Conservation (phyloP, 2,329 filamentous ascomycete species). For the Xylariaceae sp. region DNA sequence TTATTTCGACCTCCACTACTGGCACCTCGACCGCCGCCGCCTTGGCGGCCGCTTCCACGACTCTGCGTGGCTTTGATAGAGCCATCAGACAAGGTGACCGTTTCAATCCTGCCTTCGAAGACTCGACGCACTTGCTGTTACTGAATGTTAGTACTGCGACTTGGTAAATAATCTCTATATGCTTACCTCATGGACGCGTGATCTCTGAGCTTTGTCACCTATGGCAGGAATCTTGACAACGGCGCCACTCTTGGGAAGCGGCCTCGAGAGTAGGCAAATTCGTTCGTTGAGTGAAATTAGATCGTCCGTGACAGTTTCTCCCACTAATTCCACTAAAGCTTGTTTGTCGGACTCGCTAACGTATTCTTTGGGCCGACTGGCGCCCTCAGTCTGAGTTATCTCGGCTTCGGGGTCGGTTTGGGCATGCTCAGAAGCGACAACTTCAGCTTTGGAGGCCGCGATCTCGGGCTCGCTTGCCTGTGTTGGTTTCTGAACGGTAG, state of each 20-base stretch:
- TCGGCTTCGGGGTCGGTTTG: slow-evolving; percentile 2
- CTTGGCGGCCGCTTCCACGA: slow-evolving; percentile 23
- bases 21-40: slow-evolving; percentile 26
- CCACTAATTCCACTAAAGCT: slow-evolving; percentile 22
- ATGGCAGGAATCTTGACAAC: slow-evolving; percentile 26
- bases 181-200: slow-evolving; percentile 44
- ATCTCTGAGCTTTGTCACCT: slow-evolving; percentile 25
- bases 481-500: not conserved
- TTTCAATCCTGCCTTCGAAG: slow-evolving; percentile 75
- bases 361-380: slow-evolving; percentile 2
- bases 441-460: not conserved
- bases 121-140: slow-evolving; percentile 66
- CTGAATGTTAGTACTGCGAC: slow-evolving; percentile 18
- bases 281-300: slow-evolving; percentile 23
- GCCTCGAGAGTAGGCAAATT: slow-evolving; percentile 1
- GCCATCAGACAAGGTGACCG: slow-evolving; percentile 54
- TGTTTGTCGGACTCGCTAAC: slow-evolving; percentile 20
- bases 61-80: slow-evolving; percentile 58
- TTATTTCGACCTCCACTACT: slow-evolving; percentile 22
- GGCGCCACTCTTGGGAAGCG: slow-evolving; percentile 10
- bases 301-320: slow-evolving; percentile 20
- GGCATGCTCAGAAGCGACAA: not conserved
- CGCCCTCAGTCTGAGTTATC: slow-evolving; percentile 7
- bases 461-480: not conserved
- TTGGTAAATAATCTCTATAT: not conserved